These are phyloP conservation scores for Cenchrus fungigraminus DNA, from an alignment of 176 grass and related monocot genomes.

Conservation along the genomic window DNA sequence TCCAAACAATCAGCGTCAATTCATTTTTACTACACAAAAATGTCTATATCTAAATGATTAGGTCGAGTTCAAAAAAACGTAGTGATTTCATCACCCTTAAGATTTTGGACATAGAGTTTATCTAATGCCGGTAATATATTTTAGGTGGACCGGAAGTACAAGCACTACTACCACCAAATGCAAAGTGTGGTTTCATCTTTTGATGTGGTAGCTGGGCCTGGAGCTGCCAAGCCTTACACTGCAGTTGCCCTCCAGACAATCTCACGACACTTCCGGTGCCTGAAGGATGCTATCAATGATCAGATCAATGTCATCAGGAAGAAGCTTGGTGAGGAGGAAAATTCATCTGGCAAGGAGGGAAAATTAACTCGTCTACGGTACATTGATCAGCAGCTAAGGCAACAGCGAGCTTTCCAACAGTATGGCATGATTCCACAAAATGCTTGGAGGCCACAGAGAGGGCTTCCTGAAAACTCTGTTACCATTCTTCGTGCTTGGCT, in stretches of 20 bases:
- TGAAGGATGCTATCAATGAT: conserved; percentile 89
- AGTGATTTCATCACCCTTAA: not conserved
- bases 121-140: conserved; percentile 36
- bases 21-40: not conserved
- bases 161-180: conserved; percentile 99
- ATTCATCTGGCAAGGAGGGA: conserved; percentile 65
- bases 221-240: conserved; percentile 86
- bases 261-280: conserved; percentile 83
- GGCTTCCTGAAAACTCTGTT: conserved; percentile 90
- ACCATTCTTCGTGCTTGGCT: conserved; percentile 95
- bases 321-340: conserved; percentile 84
- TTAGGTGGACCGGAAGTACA: conserved; percentile 94
- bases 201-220: conserved; percentile 70
- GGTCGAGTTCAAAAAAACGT: not conserved
- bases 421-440: conserved; percentile 96
- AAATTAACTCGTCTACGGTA: conserved; percentile 78
- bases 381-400: conserved; percentile 91
- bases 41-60: conserved; percentile 2
- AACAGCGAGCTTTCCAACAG: conserved; percentile 90
- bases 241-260: conserved; percentile 97
- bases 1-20: not conserved
- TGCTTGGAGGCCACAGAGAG: conserved; percentile 93
- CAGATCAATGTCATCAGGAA: conserved; percentile 82
- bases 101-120: not conserved
- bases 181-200: conserved; percentile 86